Base-by-base conservation (phyloP, 2,329 filamentous ascomycete genomes). In the Lachnellula hyalina region DNA sequence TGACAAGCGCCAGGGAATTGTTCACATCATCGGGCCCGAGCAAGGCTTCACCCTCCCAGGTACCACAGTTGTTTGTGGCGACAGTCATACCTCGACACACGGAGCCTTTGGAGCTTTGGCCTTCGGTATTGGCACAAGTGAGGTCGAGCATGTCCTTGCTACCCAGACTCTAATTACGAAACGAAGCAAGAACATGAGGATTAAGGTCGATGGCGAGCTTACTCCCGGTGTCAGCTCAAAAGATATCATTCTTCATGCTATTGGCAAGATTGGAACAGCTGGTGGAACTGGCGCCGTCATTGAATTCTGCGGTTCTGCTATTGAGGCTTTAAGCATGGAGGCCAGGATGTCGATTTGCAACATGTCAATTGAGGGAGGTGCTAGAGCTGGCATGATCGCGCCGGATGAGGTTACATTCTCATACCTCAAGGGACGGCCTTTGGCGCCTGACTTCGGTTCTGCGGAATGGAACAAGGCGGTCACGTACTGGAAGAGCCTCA, bases 331-430 rank as follows among this genome's bases (percentile, higher is more conserved):
- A 65, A 96, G 90, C 73, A 96, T 99, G 83, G 94, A 97, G 74
- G 94, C 93, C 44, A 85, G 94, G 64, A 97, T 99, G 94, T 96
- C 92, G 60, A 96, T 99, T 71, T 97, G 94, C 79, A 99, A 99
- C 78, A 97, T 97, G 94, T 91, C 92, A 14, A 96, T 97, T 65
- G 94, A 99, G 78, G 94, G 81, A 64, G 94, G 94, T 73, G 94
- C 94, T 47, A 83, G 94, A 75, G 93, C 93, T 57, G 94, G 94
- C 63, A 96, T 99, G 91, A 86, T 99, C 56, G 94, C 94, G 9
- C 94, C 94, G 5, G 94, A 99, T 68, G 87, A 96, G 69, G 88
- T 79, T 55, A 97, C 94, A 28, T 96, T 96, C 65, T 90, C 96
- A 63, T 99, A 97, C 71, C 87, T 99, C 67, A 94, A 94, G 78